phyloP scores from a whole-genome alignment of 257 asterid genomes.

The Linderniella brevidens region DNA sequence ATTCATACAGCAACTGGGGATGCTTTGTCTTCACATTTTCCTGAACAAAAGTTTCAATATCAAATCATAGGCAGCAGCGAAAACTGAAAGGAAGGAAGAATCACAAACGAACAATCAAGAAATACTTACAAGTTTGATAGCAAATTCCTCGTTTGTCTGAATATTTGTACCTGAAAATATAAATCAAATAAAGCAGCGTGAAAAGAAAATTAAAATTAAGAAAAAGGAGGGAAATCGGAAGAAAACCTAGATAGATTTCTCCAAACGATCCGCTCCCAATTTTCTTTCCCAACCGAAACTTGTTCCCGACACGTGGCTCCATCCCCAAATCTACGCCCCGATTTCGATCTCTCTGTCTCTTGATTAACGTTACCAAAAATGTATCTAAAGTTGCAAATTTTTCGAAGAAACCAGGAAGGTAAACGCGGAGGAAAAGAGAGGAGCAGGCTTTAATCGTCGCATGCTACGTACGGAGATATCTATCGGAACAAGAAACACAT shows the following conservation, averaged over 20 bases:
- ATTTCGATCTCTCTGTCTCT: neutral
- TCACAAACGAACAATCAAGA: neutral
- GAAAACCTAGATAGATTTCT: conserved; percentile 4
- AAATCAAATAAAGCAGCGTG: neutral
- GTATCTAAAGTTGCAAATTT: no score
- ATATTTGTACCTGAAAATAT: neutral
- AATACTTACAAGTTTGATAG: conserved; percentile 5
- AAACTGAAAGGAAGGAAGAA: neutral
- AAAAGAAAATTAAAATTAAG: neutral
- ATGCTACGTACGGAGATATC: no score
- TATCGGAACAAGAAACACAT: no score
- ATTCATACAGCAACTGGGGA: conserved; percentile 7
- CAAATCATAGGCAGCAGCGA: neutral
- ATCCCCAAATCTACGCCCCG: neutral
- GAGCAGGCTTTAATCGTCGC: no score
- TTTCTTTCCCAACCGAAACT: conserved; percentile 3
- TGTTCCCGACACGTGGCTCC: conserved; percentile 8
- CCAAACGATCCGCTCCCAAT: conserved; percentile 6
- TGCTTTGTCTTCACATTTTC: conserved; percentile 8
- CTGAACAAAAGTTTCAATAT: neutral
- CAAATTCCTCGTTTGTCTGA: conserved; percentile 6
- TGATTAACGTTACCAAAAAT: no score
- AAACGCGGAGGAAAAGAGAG: no score
- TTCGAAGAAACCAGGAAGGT: no score
- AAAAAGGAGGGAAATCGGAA: no score